Evolutionary conservation across 257 asterid genomes (phyloP), one percentile per base, ranked within the genome.

Genomic region (Leptodermis oblonga): DNA sequence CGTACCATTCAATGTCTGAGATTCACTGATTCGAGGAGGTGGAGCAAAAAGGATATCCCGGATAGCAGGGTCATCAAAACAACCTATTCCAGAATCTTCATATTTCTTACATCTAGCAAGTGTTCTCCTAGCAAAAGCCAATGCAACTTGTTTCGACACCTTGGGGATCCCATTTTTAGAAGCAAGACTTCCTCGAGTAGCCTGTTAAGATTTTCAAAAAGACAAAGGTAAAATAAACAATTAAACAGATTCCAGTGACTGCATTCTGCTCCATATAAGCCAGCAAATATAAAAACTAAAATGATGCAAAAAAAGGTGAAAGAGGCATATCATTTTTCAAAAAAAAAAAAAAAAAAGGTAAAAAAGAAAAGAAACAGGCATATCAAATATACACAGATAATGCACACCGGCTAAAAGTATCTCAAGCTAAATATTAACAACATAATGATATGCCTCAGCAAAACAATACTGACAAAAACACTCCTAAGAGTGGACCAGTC

Each of bases 131-230:
- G 83, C 88, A 83, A 89, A 94, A 55, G 89, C 80, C 84, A 89
- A 70, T 37, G 98, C 95, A 68, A 80, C 90, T 65, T 81, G 98
- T 68, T 80, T 89, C 11, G 96, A 80, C 72, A 94, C 95, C 89
- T 84, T 89, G 25, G 92, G 67, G 74, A 92, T 81, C 78, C 98
- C 98, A 56, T 70, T 80, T 84, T 92, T 92, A 64, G 92, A 74
- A 69, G 97, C 97, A 63, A 67, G 87, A 73, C 86, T 83, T 75
- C 95, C 87, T 69, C 86, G 86, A 75, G 97, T 94, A 62, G 98
- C 95, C 99, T 94, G 93, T 71, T 69, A 82, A 78, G 69, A 77
- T 71, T 76, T 80, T 67, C 75, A 73, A 76, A 59, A 51, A 43
- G 30, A 69, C 17, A 56, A 55, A 60, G 65, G 17, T 53, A 26